Percentiles rank a stretch among this genome's conserved stretches.
Evolutionary conservation across 1,139 yeast species (phyloP).

Genomic region (Pichia sp.): DNA sequence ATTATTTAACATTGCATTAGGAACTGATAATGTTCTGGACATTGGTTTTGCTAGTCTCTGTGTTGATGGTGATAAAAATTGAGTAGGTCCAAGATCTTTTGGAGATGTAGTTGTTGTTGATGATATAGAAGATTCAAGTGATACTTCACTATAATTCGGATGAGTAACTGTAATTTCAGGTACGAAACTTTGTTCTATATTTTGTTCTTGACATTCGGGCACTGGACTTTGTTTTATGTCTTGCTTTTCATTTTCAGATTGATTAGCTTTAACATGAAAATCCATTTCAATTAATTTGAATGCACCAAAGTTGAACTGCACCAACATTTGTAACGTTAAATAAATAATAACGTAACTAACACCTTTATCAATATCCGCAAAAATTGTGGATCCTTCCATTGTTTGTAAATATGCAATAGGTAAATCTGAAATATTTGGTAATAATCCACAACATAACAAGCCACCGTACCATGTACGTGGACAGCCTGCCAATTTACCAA

Average conservation of each 20-base stretch:
- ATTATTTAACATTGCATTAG: conserved; percentile 17
- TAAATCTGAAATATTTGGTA: conserved; percentile 76
- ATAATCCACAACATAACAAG: conserved; percentile 62
- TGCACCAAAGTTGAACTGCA: conserved; percentile 73
- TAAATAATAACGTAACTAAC: conserved; percentile 82
- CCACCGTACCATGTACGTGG: conserved; percentile 84
- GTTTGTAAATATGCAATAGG: conserved; percentile 88
- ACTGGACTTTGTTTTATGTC: background rate
- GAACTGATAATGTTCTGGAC: conserved; percentile 6
- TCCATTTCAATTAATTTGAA: conserved; percentile 51
- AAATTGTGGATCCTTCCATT: conserved; percentile 47
- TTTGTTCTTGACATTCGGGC: background rate
- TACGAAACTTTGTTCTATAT: background rate
- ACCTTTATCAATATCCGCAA: conserved; percentile 68
- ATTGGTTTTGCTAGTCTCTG: background rate
- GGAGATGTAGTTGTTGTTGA: background rate
- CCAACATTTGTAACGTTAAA: conserved; percentile 61
- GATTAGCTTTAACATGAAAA: conserved; percentile 1
- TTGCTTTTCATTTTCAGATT: background rate
- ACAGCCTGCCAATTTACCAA: conserved; percentile 23
- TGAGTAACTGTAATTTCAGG: background rate
- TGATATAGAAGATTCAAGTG: background rate
- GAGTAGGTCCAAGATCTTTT: background rate
- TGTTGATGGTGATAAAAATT: background rate
- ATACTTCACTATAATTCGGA: background rate